These are phyloP conservation scores for Gaertneriomyces sp. DNA, from an alignment of 192 early-diverging fungal species.

Conservation along the genomic window DNA sequence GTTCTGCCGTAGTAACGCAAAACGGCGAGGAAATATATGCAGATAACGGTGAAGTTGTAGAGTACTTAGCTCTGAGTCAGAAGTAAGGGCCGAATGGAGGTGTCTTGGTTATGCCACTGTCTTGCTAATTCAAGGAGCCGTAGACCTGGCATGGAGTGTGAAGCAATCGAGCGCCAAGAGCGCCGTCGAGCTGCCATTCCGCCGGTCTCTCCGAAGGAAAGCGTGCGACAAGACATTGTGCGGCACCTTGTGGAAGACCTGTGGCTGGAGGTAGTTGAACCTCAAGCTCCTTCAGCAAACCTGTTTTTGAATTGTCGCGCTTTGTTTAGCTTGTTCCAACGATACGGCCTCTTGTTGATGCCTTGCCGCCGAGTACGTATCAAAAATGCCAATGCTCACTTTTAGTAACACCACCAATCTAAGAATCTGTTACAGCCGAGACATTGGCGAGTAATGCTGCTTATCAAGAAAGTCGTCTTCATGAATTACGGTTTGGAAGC, in stretches of 20 bases:
- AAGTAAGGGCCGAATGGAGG: background rate
- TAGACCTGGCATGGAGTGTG: constrained; percentile 7
- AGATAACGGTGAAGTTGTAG: constrained; percentile 33
- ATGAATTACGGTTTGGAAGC: no score
- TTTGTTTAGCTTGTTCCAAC: no score
- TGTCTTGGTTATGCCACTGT: background rate
- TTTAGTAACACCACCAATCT: no score
- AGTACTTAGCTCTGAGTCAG: constrained; percentile 34
- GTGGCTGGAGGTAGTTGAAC: constrained; percentile 39
- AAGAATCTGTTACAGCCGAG: no score
- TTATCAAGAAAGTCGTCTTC: no score
- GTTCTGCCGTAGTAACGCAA: background rate
- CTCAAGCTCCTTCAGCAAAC: no score
- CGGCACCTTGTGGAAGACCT: constrained; percentile 47
- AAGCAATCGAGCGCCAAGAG: constrained; percentile 11
- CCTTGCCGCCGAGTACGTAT: no score
- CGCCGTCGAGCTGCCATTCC: constrained; percentile 16
- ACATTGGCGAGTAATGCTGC: no score
- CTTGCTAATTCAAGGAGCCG: background rate
- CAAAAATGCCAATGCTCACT: no score
- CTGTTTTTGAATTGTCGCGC: no score
- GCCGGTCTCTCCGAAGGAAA: constrained; percentile 36
- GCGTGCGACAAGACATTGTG: constrained; percentile 40
- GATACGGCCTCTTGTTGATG: no score
- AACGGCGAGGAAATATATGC: constrained; percentile 37